Evolutionary conservation across 805 yeast genomes (phyloP), one percentile per base, ranked within the genome.

Genomic region (Maudiozyma serrabonitensis): DNA sequence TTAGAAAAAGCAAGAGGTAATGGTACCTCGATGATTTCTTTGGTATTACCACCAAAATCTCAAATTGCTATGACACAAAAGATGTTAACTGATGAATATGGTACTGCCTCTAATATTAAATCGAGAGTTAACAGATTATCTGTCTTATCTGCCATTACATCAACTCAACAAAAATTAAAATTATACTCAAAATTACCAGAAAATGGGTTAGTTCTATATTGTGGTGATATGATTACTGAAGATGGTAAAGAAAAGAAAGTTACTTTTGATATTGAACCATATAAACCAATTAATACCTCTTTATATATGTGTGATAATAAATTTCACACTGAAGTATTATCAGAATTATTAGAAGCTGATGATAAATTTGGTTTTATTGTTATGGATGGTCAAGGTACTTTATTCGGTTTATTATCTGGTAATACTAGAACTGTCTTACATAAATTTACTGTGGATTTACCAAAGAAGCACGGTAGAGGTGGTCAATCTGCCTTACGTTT

Each of bases 391-490:
- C 89, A 90, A 69, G 99, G 99, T 52, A 87, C 96, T 2, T 75
- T 93, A 57, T 93, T 93, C 60, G 99, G 99, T 71, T 78, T 95
- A 18, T 81, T 93, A 49, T 82, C 95, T 43, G 99, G 99, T 69
- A 93, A 93, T 74, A 90, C 96, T 44, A 84, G 99, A 75, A 96
- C 93, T 54, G 87, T 93, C 43, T 75, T 93, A 64, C 96, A 91
- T 71, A 93, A 93, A 71, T 93, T 93, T 72, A 85, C 89, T 1
- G 99, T 93, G 50, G 99, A 93, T 70, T 76, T 93, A 62, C 99
- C 99, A 62, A 93, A 93, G 76, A 93, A 93, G 87, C 99, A 93
- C 77, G 99, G 99, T 64, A 86, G 99, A 79, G 99, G 99, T 86
- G 99, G 99, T 84, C 99, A 93, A 75, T 93, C 99, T 54, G 99